Base-by-base conservation (phyloP, 2,329 filamentous ascomycete species). In the Cadophora sp. region DNA sequence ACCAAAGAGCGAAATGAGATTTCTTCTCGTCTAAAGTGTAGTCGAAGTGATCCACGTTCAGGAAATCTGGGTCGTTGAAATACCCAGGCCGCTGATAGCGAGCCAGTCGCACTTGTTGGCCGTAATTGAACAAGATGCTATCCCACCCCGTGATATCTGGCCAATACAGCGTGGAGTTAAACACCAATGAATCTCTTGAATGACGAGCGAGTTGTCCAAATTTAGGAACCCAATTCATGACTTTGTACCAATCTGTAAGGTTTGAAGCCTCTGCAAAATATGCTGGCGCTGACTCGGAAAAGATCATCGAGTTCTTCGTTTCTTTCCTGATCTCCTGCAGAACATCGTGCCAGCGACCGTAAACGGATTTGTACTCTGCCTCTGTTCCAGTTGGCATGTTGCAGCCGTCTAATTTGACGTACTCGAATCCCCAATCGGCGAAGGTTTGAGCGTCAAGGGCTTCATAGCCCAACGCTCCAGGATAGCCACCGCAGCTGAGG, bases 321-420 rank as follows among this genome's bases (percentile, higher is more conserved):
- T 22, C 33, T 24, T 58, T 16, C 36, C 55, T 39, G 68, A 73
- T 58, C n/a, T 68, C 67, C 62, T 64, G 65, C 62, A 64, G 70
- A n/a, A 82, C 73, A 2, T 76, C 68, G 62, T 82, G 79, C 83
- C 83, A 85, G 16, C 78, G 71, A 1, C 77, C 76, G 66, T 73
- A 74, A 22, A 83, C 80, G 61, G 79, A 76, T 55, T 79, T 72
- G 67, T 81, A 79, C 76, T 80, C 81, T 30, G 76, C 72, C n/a
- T 76, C 69, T 0, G 79, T 80, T 11, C 65, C 68, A 13, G 63
- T 66, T 45, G 71, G 72, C 50, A 81, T 76, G 65, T 82, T 78
- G 74, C 85, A 88, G 73, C 87, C 87, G 74, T 88, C 86, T 69
- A 86, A 84, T 75, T 87, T 87, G 24, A 86, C 76, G 66, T 86